Evolutionary conservation across 208 protist genomes (phyloP).

Genomic region (Trypanosomatidae sp.): DNA sequence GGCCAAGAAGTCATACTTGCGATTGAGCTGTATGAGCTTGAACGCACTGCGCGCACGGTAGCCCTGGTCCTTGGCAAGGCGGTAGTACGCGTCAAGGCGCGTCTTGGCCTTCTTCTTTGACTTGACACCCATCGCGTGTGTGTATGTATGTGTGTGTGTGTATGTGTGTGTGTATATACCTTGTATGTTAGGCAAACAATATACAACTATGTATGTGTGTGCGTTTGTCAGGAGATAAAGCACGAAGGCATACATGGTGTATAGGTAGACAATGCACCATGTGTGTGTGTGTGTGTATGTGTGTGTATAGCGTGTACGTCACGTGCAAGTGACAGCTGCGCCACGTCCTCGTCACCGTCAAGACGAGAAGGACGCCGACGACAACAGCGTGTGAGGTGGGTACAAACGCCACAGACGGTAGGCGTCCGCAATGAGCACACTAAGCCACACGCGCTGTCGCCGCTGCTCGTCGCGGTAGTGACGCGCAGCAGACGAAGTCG

Average conservation of each 20-base stretch:
- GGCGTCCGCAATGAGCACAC: slow-evolving; percentile 33
- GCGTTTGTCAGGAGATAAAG: neutral
- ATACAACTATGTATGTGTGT: neutral
- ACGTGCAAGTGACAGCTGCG: too few species aligned
- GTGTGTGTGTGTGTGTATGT: neutral
- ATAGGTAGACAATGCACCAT: too few species aligned
- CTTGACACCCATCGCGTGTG: slow-evolving; percentile 66
- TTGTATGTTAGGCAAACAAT: neutral
- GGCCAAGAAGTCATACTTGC: slow-evolving; percentile 98
- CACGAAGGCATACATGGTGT: too few species aligned
- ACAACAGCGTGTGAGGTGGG: slow-evolving; percentile 1
- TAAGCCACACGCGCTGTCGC: slow-evolving; percentile 29
- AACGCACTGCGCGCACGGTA: slow-evolving; percentile 98
- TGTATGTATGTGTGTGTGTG: neutral
- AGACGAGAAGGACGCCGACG: too few species aligned
- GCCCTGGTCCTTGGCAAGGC: slow-evolving; percentile 98
- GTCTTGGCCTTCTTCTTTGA: slow-evolving; percentile 91
- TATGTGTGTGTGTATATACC: slow-evolving; percentile 1
- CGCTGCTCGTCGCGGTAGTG: too few species aligned
- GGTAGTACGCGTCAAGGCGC: slow-evolving; percentile 94
- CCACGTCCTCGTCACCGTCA: too few species aligned
- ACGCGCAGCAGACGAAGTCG: too few species aligned
- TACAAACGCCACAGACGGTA: slow-evolving; percentile 36
- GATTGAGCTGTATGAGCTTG: slow-evolving; percentile 99
- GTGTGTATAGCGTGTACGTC: neutral